Conservation (phyloP, 208 protist species). For the Leishmania lainsoni region DNA sequence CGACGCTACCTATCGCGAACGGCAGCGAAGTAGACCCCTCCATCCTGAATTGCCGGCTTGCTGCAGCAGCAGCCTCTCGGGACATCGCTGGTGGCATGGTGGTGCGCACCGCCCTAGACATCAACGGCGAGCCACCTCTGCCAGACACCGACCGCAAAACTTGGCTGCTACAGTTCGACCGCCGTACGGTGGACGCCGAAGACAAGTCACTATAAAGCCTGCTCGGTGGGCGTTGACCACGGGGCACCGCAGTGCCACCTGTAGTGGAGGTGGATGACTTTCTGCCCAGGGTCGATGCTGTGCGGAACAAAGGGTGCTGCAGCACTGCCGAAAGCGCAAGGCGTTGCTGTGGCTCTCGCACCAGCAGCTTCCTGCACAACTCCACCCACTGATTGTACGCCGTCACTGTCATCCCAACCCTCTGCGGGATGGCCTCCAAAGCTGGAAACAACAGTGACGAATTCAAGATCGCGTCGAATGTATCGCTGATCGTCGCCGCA, state of each 20-base stretch:
- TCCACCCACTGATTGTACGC: conserved; percentile 47
- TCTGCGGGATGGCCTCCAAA: conserved; percentile 17
- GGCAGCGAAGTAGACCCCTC: not conserved
- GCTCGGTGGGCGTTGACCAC: not conserved
- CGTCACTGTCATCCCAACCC: conserved; percentile 30
- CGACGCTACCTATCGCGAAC: not conserved
- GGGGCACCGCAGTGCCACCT: not conserved
- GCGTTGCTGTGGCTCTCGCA: conserved; percentile 31
- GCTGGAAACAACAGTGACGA: conserved; percentile 35
- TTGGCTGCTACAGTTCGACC: not conserved
- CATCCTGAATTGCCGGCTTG: not conserved
- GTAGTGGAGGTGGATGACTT: not conserved
- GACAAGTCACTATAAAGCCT: not conserved
- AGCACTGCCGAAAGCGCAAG: conserved; percentile 15
- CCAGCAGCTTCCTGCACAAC: conserved; percentile 49
- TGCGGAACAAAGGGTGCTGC: conserved; percentile 23
- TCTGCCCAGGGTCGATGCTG: not conserved
- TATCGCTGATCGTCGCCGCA: conserved; percentile 52
- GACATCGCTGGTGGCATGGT: not conserved
- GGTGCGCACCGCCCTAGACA: not conserved
- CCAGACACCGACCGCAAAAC: not conserved
- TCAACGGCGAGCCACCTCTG: not conserved
- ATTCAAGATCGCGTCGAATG: conserved; percentile 45
- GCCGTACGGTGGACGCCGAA: not conserved
- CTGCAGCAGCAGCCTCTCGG: not conserved